Evolutionary conservation across 2,329 filamentous ascomycete genomes (phyloP), one percentile per base, ranked within the genome.

Genomic region (Hirsutella rhossiliensis): DNA sequence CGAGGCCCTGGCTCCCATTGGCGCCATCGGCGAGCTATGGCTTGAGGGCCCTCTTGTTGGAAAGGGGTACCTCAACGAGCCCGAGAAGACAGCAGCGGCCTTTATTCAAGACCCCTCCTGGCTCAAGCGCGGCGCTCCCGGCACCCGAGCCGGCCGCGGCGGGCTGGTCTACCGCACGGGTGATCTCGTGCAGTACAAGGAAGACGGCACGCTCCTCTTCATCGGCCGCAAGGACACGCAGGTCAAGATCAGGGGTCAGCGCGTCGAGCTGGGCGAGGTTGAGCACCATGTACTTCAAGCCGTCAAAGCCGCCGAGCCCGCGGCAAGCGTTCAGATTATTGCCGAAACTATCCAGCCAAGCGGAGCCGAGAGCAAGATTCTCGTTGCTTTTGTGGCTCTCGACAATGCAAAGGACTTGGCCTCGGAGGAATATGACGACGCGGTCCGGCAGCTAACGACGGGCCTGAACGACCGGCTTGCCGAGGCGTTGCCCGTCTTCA

Each of bases 41-140:
- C 40, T 48, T 5, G 44, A 53, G 17, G 48, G 51, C 1, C 71
- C 71, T 5, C 48, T 50, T 6, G 38, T 76, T 11, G 68, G 66
- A 19, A 59, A 65, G 27, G 70, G 71, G 34, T 77, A 76, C 44
- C 43, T 52, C 11, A 43, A 44, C 4, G 48, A 52, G 19, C 29
- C 40, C 3, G 39, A 40, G 12, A 51, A 46, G 41, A 51, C 50
- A 1, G 34, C 32, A 17, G 19, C 37, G 38, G 43, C 30, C 37
- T 41, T 11, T 29, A 47, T 11, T 32, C 11, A 29, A 41, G 17
- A 44, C 7, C n/a, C 49, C 38, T 18, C 36, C 32, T 32, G 43
- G 42, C 45, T 55, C 0, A n/a, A 5, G 31, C 1, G 11, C 42
- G 1, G 19, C 3, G 15, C 43, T 27, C 2, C 49, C 36, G 17